Base-by-base conservation (phyloP, 1,284 basidiomycete species). In the Wolfiporia cocos region DNA sequence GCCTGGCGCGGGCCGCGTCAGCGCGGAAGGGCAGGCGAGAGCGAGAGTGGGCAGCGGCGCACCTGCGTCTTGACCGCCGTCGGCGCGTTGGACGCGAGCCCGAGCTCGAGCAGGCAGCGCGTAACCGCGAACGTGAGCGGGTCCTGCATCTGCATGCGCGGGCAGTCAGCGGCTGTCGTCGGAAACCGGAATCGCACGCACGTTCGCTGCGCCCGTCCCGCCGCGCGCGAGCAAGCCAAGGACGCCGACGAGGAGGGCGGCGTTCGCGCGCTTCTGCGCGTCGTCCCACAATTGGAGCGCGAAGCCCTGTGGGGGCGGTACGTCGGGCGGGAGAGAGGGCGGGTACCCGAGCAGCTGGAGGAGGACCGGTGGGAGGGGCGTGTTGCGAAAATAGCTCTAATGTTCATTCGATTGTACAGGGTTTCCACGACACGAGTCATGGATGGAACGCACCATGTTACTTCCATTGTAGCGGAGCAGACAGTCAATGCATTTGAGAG, bases 321-420 rank as follows among this genome's bases (percentile, higher is more conserved):
- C 74, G 40, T 86, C 75, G 15, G 77, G 63, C 10, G 76, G 70
- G 0, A 91, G 66, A 10, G 77, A 74, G 2, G 84, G 73, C 1
- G 94, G 93, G 61, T 92, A 95, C 49, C 87, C 81, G 18, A 98
- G 76, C 22, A 96, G 90, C 62, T 92, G 97, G 51, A 90, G 82
- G 20, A 99, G 76, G 17, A 97, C 76, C 1, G 90, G 78, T 39
- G 94, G 91, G 34, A 94, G 76, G 6, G 86, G 73, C 1, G 92
- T 91, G 67, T 96, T 94, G 44, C 92, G 85, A 69, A 99, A 97
- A 70, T 97, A 98, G 62, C 93, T 97, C 91, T 96, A 57, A 32
- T 17, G 33, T 49, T 32, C 11, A 30, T 24, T 17, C 22, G 38
- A 33, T 19, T 18, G 24, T 6, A 40, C 31, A 41, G 43, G 10